Evolutionary conservation across 176 grass and related monocot genomes (phyloP), one percentile per base, ranked within the genome.

Genomic region (Dactylis glomerata): DNA sequence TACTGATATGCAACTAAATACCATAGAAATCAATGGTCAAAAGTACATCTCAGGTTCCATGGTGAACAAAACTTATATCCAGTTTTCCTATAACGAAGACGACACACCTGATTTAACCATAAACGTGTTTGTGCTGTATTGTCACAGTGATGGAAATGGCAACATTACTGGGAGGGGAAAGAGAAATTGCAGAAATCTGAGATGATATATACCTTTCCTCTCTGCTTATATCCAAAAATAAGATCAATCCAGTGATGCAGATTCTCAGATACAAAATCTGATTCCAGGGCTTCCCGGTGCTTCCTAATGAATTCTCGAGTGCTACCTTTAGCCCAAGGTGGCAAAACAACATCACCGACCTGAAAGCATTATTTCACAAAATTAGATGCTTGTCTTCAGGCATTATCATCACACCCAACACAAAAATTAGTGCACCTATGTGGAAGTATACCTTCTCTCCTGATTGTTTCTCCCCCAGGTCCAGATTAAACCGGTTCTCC

Each of bases 181-280:
- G 85, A 30, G 36, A 49, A 47, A 82, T 84, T 62, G 85, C 61
- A 88, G 44, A 88, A 78, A 86, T 30, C 32, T 47, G 54, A 82
- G 26, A 81, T 56, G 75, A 26, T 75, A 61, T 82, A 65, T 81
- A 96, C 96, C 93, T 99, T 99, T 84, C 96, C 96, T 65, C 96
- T 89, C 83, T 99, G 96, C 76, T 91, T 96, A 89, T 92, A 89
- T 73, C 96, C 96, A 91, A 99, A 99, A 83, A 99, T 99, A 77
- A 99, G 88, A 86, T 99, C 93, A 54, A 96, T 99, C 96, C 96
- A 99, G 57, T 94, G 96, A 81, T 99, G 96, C 61, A 99, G 86
- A 92, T 99, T 99, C 75, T 99, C 96, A 70, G 96, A 99, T 44
- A 99, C 90, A 75, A 92, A 99, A 77, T 99, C 93, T 70, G 93